Evolutionary conservation across 2,329 filamentous ascomycete genomes (phyloP).

Genomic region (Clarireedia hainanense): DNA sequence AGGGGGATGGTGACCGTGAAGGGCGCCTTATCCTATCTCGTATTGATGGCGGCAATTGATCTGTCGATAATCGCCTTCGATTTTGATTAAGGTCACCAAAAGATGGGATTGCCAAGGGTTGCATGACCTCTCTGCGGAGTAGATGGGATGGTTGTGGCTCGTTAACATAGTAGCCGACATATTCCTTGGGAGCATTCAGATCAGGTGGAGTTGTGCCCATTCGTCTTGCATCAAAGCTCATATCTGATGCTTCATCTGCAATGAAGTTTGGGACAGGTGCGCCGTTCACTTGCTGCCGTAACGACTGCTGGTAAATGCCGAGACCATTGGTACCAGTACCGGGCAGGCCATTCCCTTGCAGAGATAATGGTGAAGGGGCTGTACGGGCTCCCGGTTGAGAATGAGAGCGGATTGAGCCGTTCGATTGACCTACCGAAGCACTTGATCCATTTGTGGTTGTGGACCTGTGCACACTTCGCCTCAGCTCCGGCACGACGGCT

Average conservation of each 20-base stretch:
- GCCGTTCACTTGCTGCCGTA: slow-evolving; percentile 35
- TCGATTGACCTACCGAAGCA: slow-evolving; percentile 34
- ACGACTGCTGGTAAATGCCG: slow-evolving; percentile 20
- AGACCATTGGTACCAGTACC: slow-evolving; percentile 28
- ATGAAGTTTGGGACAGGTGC: slow-evolving; percentile 48
- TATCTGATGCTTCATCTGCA: slow-evolving; percentile 38
- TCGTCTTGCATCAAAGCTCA: slow-evolving; percentile 13
- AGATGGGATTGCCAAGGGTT: slow-evolving; percentile 23
- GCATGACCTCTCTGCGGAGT: slow-evolving; percentile 16
- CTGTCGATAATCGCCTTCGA: slow-evolving; percentile 25
- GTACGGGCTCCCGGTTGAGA: slow-evolving; percentile 52
- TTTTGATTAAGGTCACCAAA: slow-evolving; percentile 26
- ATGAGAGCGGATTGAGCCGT: slow-evolving; percentile 53
- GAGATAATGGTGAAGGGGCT: slow-evolving; percentile 29
- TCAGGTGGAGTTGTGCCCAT: slow-evolving; percentile 21
- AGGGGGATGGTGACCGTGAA: slow-evolving; percentile 30
- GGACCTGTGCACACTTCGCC: slow-evolving; percentile 49
- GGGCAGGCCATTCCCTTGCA: slow-evolving; percentile 31
- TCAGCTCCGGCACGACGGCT: slow-evolving; percentile 41
- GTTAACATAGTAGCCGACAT: slow-evolving; percentile 30
- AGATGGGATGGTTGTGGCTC: slow-evolving; percentile 15
- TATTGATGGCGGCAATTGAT: slow-evolving; percentile 29
- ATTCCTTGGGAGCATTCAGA: slow-evolving; percentile 25
- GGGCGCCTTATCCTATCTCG: slow-evolving; percentile 26
- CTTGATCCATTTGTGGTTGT: slow-evolving; percentile 41